A percentile compares a stretch with the other conserved stretches of the same genome.
phyloP scores from a whole-genome alignment of 371 early-diverging fungal species.

The Capniomyces stellatus region DNA sequence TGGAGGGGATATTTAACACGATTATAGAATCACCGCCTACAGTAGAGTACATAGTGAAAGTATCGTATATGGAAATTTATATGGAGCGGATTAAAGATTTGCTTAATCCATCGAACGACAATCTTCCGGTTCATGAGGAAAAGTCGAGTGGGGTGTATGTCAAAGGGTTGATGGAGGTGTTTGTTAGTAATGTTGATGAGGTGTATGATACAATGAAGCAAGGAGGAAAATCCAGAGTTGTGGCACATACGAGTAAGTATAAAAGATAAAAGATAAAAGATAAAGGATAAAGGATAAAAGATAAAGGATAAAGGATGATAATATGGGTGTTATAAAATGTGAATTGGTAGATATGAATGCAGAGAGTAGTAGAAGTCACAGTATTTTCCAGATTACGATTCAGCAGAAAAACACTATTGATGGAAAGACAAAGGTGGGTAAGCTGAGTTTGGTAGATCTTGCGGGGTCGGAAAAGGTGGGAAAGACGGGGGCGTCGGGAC shows the following conservation, averaged over 20 bases:
- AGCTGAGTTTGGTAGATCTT: constrained; percentile 93
- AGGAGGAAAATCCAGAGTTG: constrained; percentile 75
- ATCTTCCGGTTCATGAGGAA: constrained; percentile 89
- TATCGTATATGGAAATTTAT: constrained; percentile 99
- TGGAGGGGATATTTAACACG: constrained; percentile 72
- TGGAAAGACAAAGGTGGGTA: constrained; percentile 75
- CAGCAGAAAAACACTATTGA: constrained; percentile 79
- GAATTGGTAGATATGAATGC: constrained; percentile 99
- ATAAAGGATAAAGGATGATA: too few species aligned
- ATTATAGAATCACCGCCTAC: constrained; percentile 69
- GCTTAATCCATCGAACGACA: constrained; percentile 42
- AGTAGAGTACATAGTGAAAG: constrained; percentile 82
- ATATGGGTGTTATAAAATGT: too few species aligned
- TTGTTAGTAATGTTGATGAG: constrained; percentile 82
- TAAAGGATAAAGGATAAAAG: too few species aligned
- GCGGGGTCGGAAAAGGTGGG: constrained; percentile 99
- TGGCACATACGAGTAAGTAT: constrained; percentile 55
- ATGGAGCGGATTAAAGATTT: constrained; percentile 98
- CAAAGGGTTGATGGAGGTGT: constrained; percentile 84
- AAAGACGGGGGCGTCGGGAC: constrained; percentile 96
- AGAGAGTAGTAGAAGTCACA: constrained; percentile 89
- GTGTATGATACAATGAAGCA: constrained; percentile 86
- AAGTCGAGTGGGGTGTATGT: constrained; percentile 87
- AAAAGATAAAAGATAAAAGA: too few species aligned
- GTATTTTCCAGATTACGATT: constrained; percentile 91